Evolutionary conservation across 495 filamentous ascomycete genomes (phyloP).

Genomic region (Podospora australis): DNA sequence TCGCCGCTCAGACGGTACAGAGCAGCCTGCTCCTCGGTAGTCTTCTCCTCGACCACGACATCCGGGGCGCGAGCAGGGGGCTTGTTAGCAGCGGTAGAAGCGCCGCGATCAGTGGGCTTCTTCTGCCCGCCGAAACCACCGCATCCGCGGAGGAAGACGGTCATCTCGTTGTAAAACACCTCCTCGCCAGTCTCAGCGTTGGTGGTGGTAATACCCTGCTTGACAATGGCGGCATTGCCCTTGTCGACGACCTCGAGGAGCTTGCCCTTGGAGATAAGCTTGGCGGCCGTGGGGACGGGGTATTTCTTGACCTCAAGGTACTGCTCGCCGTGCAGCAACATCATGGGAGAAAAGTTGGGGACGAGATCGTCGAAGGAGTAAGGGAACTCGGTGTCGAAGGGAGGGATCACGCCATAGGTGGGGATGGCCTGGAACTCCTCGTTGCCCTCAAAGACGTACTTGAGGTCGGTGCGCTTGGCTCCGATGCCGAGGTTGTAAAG

Average conservation of each 20-base stretch:
- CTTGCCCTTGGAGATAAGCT: constrained; percentile 72
- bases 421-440: constrained; percentile 90
- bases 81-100: constrained; percentile 69
- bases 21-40: constrained; percentile 87
- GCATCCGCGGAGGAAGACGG: constrained; percentile 84
- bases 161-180: constrained; percentile 93
- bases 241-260: constrained; percentile 95
- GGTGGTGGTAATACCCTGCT: constrained; percentile 67
- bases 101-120: constrained; percentile 72
- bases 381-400: constrained; percentile 76
- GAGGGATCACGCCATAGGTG: constrained; percentile 90
- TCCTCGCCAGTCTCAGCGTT: constrained; percentile 81
- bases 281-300: constrained; percentile 84
- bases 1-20: constrained; percentile 93
- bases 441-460: constrained; percentile 78
- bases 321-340: constrained; percentile 98
- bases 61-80: constrained; percentile 74
- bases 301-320: constrained; percentile 93
- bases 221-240: constrained; percentile 81
- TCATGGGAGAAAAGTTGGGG: constrained; percentile 95
- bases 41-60: constrained; percentile 78
- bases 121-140: constrained; percentile 86
- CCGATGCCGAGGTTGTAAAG: constrained; percentile 95
- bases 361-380: constrained; percentile 79
- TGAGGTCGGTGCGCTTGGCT: constrained; percentile 86